A percentile compares a stretch with the other conserved stretches of the same genome.
Conservation (phyloP, 768 basidiomycete species). For the Termitomyces titanicus region DNA sequence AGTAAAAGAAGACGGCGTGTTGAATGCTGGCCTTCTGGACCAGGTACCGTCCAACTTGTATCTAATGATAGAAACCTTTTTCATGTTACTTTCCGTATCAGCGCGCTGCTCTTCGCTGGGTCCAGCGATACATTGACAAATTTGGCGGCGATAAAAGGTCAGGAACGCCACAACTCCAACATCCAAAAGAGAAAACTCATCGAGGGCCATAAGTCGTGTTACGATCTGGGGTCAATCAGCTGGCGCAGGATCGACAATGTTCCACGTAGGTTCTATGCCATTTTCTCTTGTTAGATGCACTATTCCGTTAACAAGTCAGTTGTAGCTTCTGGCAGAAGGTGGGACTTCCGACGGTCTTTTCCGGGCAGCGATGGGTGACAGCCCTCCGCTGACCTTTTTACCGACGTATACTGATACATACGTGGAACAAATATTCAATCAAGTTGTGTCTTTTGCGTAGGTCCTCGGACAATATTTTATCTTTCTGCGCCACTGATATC, state of each 20-base stretch:
- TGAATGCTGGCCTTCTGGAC: slow-evolving; percentile 39
- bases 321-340: slow-evolving; percentile 34
- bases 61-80: background rate
- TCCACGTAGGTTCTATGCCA: slow-evolving; percentile 29
- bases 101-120: slow-evolving; percentile 35
- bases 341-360: slow-evolving; percentile 36
- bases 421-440: slow-evolving; percentile 28
- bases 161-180: background rate
- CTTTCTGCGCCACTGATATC: background rate
- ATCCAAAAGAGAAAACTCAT: background rate
- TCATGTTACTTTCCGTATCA: background rate
- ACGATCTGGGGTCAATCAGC: slow-evolving; percentile 42
- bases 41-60: slow-evolving; percentile 22
- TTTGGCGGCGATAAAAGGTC: slow-evolving; percentile 36
- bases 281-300: background rate
- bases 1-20: slow-evolving; percentile 26
- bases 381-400: slow-evolving; percentile 34
- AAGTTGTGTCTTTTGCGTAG: slow-evolving; percentile 34
- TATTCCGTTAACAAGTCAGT: background rate
- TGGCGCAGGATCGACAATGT: slow-evolving; percentile 40
- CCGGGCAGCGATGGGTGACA: slow-evolving; percentile 39
- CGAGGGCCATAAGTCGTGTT: slow-evolving; percentile 24
- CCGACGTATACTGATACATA: slow-evolving; percentile 30
- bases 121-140: slow-evolving; percentile 30
- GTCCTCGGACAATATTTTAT: slow-evolving; percentile 9